Conservation (phyloP, 2,329 filamentous ascomycete genomes). For the Fusarium luffae region DNA sequence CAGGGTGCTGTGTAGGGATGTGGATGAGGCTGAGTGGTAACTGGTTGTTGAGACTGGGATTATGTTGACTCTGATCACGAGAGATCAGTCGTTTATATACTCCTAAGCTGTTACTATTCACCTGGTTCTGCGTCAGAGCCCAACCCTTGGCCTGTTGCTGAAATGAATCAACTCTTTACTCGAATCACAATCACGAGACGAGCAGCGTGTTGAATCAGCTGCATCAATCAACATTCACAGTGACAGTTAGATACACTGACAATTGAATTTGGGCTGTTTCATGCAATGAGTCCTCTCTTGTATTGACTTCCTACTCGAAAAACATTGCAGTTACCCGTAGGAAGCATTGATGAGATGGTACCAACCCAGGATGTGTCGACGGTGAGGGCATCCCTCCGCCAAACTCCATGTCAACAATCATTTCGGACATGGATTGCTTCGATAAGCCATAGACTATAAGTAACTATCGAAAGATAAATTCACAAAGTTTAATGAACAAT, state of each 20-base stretch:
- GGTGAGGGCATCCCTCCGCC: too few species aligned
- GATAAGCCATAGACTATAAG: too few species aligned
- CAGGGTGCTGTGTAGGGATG: neutral
- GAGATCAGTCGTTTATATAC: neutral
- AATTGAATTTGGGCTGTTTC: neutral
- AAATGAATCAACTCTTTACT: neutral
- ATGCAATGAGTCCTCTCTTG: neutral
- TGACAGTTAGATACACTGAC: neutral
- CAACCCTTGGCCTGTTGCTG: neutral
- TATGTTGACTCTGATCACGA: too few species aligned
- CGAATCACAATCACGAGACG: neutral
- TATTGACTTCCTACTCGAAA: too few species aligned
- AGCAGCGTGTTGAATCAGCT: neutral
- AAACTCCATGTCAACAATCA: neutral
- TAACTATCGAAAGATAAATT: too few species aligned
- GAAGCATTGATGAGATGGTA: too few species aligned
- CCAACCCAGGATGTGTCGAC: too few species aligned
- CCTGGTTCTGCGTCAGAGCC: neutral
- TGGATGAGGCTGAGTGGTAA: neutral
- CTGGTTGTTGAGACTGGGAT: neutral
- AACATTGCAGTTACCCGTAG: fast-evolving
- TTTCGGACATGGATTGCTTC: neutral
- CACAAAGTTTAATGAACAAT: too few species aligned
- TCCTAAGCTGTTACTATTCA: fast-evolving
- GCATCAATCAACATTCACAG: neutral